Percentiles rank a stretch among this genome's conserved stretches.
These are phyloP conservation scores for Akanthomyces muscarius DNA, from an alignment of 2,329 filamentous ascomycete species.

Conservation along the genomic window DNA sequence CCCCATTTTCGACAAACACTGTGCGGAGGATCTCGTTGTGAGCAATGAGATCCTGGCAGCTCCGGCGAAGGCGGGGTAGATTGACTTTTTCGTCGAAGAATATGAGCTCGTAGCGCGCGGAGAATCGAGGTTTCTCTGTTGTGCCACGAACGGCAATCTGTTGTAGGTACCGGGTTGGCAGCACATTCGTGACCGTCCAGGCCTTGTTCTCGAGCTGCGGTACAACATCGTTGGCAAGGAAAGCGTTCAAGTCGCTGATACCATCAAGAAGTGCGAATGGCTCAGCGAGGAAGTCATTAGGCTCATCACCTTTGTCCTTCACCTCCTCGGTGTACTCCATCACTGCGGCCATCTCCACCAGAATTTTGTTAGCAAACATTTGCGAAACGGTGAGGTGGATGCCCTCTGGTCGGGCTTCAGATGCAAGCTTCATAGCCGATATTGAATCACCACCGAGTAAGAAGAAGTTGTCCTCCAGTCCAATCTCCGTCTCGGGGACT, in stretches of 20 bases:
- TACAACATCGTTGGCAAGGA: slow-evolving; percentile 45
- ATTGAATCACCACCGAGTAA: slow-evolving; percentile 58
- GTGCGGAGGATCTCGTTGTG: slow-evolving; percentile 63
- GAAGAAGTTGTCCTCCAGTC: slow-evolving; percentile 57
- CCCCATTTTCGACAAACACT: slow-evolving; percentile 54
- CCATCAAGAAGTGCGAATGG: slow-evolving; percentile 49
- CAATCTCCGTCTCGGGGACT: slow-evolving; percentile 43
- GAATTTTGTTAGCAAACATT: slow-evolving; percentile 47
- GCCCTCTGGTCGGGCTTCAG: slow-evolving; percentile 46
- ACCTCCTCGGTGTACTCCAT: slow-evolving; percentile 33
- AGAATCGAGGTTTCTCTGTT: slow-evolving; percentile 54
- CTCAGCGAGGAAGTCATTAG: slow-evolving; percentile 25
- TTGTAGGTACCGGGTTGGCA: slow-evolving; percentile 57
- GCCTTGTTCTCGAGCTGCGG: slow-evolving; percentile 47
- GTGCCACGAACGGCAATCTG: slow-evolving; percentile 57
- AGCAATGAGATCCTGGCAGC: slow-evolving; percentile 53
- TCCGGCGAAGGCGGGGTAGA: slow-evolving; percentile 41
- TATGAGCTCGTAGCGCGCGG: slow-evolving; percentile 61
- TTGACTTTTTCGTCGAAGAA: slow-evolving; percentile 53
- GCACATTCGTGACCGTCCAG: slow-evolving; percentile 51
- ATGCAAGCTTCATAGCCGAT: slow-evolving; percentile 57
- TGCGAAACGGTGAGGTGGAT: slow-evolving; percentile 50
- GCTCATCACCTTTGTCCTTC: slow-evolving; percentile 21
- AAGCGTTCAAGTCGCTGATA: slow-evolving; percentile 35
- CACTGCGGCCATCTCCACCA: slow-evolving; percentile 50